Conservation (phyloP, 176 grass and related monocot species). For the maize (Zea mays) region Zm-B73-REFERENCE-NAM-5.0 NC_050096.1:254682501-254683000, state of each 20-base stretch:
- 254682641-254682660: conserved; percentile 45
- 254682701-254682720: conserved; percentile 20
- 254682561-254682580: conserved; percentile 31
- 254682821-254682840: conserved; percentile 45
- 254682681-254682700: conserved; percentile 39
- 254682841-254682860: conserved; percentile 36
- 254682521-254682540: conserved; percentile 48
- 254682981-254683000: not conserved
- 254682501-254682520: conserved; percentile 45
- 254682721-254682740: conserved; percentile 40
- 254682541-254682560: conserved; percentile 32
- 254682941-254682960: not conserved
- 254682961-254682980: not conserved
- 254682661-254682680: conserved; percentile 42
- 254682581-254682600: conserved; percentile 37
- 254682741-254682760: conserved; percentile 17
- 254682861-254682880: conserved; percentile 35
- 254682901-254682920: conserved; percentile 14
- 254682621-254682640: conserved; percentile 21
- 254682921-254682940: not conserved
- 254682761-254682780: conserved; percentile 21
- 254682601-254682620: conserved; percentile 25
- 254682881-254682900: not conserved
- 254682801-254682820: conserved; percentile 43
- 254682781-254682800: conserved; percentile 35